phyloP scores from a whole-genome alignment of 2,329 filamentous ascomycete species.

The Penicillium sp. region DNA sequence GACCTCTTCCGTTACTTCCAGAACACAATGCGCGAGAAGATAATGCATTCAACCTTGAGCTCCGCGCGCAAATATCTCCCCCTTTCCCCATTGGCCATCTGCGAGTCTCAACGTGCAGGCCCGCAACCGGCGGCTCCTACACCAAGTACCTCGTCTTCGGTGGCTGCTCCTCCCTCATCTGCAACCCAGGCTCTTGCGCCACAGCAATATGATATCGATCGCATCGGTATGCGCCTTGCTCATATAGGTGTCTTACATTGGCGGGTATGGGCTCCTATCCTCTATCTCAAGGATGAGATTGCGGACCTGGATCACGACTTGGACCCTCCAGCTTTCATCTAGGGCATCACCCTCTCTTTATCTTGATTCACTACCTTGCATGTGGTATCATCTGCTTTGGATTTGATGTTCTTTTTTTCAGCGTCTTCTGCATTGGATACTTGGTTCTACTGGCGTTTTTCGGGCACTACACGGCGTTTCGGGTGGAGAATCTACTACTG shows the following conservation, averaged over 20 bases:
- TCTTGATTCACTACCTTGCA: not conserved
- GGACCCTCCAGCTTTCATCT: constrained; percentile 19
- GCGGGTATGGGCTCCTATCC: constrained; percentile 80
- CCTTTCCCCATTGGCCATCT: constrained; percentile 50
- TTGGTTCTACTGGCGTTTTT: constrained; percentile 2
- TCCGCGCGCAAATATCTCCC: constrained; percentile 43
- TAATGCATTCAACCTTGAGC: constrained; percentile 36
- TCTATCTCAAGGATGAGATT: constrained; percentile 58
- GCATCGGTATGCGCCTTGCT: constrained; percentile 74
- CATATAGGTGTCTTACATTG: constrained; percentile 87
- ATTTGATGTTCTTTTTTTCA: constrained; percentile 10
- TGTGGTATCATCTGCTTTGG: not conserved
- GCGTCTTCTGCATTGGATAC: not conserved
- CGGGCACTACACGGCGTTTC: constrained; percentile 5
- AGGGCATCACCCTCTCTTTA: not conserved
- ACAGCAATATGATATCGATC: constrained; percentile 41
- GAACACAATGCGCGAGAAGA: constrained; percentile 35
- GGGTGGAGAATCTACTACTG: not conserved
- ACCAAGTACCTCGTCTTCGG: not conserved
- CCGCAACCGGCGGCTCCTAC: constrained; percentile 12
- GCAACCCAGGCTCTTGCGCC: constrained; percentile 19
- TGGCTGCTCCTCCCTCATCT: not conserved
- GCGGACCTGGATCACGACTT: constrained; percentile 14
- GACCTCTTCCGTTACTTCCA: constrained; percentile 40
- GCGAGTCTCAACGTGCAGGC: constrained; percentile 44